These are phyloP conservation scores for Spizellomyces punctatus DNA, from an alignment of 192 early-diverging fungal species.

Conservation along the genomic window DNA sequence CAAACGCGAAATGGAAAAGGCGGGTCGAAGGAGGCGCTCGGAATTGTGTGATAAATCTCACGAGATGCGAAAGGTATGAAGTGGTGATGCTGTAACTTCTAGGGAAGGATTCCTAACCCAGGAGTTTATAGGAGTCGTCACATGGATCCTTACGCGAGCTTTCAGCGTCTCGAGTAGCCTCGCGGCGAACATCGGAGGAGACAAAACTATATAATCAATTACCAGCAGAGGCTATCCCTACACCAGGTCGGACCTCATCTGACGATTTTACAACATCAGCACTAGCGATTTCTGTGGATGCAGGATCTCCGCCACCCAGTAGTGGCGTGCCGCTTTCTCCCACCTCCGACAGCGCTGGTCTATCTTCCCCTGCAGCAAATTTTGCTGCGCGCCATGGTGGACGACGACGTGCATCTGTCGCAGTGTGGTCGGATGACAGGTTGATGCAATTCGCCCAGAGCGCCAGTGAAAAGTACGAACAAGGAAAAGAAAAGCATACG, in stretches of 20 bases:
- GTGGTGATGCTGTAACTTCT: not conserved
- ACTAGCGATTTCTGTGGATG: slow-evolving; percentile 1
- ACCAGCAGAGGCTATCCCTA: not conserved
- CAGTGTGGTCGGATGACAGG: slow-evolving; percentile 77
- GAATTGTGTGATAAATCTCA: slow-evolving; percentile 16
- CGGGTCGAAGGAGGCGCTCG: slow-evolving; percentile 34
- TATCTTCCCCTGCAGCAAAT: not conserved
- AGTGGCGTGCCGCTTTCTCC: slow-evolving; percentile 4
- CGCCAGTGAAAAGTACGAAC: slow-evolving; percentile 25
- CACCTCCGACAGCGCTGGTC: not conserved
- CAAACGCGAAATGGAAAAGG: slow-evolving; percentile 39
- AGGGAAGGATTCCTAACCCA: too few species aligned
- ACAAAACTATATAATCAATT: not conserved
- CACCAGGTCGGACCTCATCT: not conserved
- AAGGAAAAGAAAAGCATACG: slow-evolving; percentile 5
- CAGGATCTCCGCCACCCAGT: slow-evolving; percentile 17
- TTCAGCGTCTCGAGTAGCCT: slow-evolving; percentile 17
- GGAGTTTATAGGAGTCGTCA: slow-evolving; percentile 7
- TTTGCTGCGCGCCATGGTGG: slow-evolving; percentile 23
- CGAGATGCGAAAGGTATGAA: slow-evolving; percentile 21
- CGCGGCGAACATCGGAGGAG: slow-evolving; percentile 18
- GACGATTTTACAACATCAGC: slow-evolving; percentile 28
- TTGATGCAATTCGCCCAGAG: slow-evolving; percentile 67
- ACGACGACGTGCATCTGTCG: slow-evolving; percentile 67
- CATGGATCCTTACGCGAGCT: slow-evolving; percentile 32